Conservation (phyloP, 129 eudicot species). For the Helianthus tuberosus region DNA sequence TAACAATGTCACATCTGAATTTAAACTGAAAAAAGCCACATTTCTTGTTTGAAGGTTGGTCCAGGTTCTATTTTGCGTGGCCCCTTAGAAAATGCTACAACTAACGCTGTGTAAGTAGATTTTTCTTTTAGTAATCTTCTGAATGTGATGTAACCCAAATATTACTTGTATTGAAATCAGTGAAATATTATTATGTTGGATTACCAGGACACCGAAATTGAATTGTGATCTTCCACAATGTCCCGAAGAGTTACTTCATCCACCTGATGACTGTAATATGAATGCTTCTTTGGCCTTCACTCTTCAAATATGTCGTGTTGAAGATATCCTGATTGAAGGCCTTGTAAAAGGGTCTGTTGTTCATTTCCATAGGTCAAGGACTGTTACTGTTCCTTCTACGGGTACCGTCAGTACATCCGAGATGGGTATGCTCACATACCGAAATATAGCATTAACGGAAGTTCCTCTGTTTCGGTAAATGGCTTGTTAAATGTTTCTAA, state of each 20-base stretch:
- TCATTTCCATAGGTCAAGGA: constrained; percentile 90
- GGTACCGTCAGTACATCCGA: constrained; percentile 86
- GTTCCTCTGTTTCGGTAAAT: constrained; percentile 6
- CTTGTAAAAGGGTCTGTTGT: constrained; percentile 86
- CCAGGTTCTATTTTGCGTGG: constrained; percentile 95
- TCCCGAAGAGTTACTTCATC: constrained; percentile 81
- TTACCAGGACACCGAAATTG: constrained; percentile 75
- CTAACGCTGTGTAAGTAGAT: constrained; percentile 70
- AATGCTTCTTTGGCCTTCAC: constrained; percentile 92
- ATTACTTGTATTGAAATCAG: not conserved
- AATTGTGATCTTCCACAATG: constrained; percentile 72
- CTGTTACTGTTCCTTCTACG: constrained; percentile 57
- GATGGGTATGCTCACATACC: constrained; percentile 56
- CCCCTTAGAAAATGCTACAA: constrained; percentile 70
- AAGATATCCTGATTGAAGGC: constrained; percentile 92
- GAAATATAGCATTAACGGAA: not conserved
- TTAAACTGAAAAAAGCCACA: not conserved
- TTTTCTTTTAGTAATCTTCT: constrained; percentile 13
- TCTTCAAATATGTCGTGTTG: constrained; percentile 97
- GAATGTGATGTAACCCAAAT: not conserved
- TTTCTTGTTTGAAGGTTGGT: constrained; percentile 64
- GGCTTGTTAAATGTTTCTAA: not conserved
- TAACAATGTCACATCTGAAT: not conserved
- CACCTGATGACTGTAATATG: constrained; percentile 96
- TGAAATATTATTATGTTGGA: constrained; percentile 12